A percentile compares a stretch with the other conserved stretches of the same genome.
Conservation (phyloP, 805 yeast genomes). For the Yamadazyma tumulicola region DNA sequence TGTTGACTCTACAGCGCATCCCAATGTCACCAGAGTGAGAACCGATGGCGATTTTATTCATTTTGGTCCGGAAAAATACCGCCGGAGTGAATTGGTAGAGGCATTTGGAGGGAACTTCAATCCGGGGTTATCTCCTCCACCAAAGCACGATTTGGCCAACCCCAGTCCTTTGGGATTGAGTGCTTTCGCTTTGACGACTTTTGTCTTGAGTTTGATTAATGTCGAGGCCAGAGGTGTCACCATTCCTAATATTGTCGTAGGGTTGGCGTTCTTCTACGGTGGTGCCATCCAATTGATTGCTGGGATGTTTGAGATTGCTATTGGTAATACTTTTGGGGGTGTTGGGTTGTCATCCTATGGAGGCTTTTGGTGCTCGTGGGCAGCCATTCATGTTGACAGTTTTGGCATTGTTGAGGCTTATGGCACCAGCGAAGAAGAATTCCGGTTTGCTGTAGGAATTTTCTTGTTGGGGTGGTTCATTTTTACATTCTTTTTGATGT, state of each 20-base stretch:
- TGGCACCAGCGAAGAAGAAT: conserved; percentile 21
- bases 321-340: conserved; percentile 75
- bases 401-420: conserved; percentile 39
- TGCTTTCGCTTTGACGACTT: conserved; percentile 67
- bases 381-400: conserved; percentile 46
- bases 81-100: conserved; percentile 51
- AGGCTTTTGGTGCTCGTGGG: conserved; percentile 77
- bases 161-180: conserved; percentile 76
- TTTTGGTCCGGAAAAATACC: conserved; percentile 70
- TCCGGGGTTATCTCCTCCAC: conserved; percentile 54
- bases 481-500: conserved; percentile 40
- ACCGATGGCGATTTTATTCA: conserved; percentile 61
- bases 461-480: conserved; percentile 42
- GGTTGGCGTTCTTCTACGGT: conserved; percentile 68
- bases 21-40: conserved; percentile 26
- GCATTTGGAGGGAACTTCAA: conserved; percentile 85
- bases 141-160: conserved; percentile 50
- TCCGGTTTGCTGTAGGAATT: conserved; percentile 35
- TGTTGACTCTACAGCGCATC: conserved; percentile 7
- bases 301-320: conserved; percentile 73
- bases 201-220: conserved; percentile 62
- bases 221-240: conserved; percentile 66
- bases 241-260: conserved; percentile 58
- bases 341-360: conserved; percentile 59
- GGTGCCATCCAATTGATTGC: conserved; percentile 70